These are phyloP conservation scores for Aeminium ludgeri DNA, from an alignment of 495 filamentous ascomycete genomes.

Conservation along the genomic window DNA sequence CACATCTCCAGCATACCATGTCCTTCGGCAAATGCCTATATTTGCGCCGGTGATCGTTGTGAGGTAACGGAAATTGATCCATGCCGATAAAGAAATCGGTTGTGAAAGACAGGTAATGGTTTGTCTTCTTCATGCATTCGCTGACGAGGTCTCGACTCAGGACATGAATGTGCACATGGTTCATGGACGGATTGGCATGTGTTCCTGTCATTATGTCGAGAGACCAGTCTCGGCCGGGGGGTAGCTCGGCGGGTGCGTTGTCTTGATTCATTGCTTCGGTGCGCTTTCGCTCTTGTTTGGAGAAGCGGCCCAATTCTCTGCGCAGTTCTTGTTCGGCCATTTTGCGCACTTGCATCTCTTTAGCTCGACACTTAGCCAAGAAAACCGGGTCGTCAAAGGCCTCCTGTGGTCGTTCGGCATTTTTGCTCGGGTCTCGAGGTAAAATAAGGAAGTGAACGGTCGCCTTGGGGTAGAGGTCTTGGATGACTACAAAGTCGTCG, in stretches of 20 bases:
- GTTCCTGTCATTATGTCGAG: constrained; percentile 61
- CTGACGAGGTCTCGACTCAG: constrained; percentile 57
- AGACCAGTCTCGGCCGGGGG: constrained; percentile 60
- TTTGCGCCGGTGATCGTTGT: constrained; percentile 42
- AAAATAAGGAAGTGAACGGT: constrained; percentile 74
- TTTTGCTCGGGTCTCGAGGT: constrained; percentile 48
- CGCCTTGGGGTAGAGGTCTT: constrained; percentile 74
- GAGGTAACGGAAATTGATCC: constrained; percentile 60
- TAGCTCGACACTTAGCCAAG: constrained; percentile 42
- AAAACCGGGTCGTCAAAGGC: constrained; percentile 59
- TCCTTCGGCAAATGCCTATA: constrained; percentile 43
- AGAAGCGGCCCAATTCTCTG: constrained; percentile 49
- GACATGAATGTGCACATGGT: constrained; percentile 81
- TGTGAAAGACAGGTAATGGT: constrained; percentile 85
- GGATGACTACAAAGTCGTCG: constrained; percentile 58
- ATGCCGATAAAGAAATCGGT: constrained; percentile 73
- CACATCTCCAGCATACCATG: constrained; percentile 76
- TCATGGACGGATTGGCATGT: constrained; percentile 82
- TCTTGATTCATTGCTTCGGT: constrained; percentile 36
- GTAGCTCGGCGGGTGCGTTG: constrained; percentile 29
- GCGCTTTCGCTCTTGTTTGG: constrained; percentile 40
- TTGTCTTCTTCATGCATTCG: constrained; percentile 53
- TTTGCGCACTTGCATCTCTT: constrained; percentile 41
- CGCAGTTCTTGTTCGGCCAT: constrained; percentile 61
- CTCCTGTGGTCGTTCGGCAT: constrained; percentile 54